These are phyloP conservation scores for Teratosphaeria viscida DNA, from an alignment of 2,329 filamentous ascomycete species.

Conservation along the genomic window DNA sequence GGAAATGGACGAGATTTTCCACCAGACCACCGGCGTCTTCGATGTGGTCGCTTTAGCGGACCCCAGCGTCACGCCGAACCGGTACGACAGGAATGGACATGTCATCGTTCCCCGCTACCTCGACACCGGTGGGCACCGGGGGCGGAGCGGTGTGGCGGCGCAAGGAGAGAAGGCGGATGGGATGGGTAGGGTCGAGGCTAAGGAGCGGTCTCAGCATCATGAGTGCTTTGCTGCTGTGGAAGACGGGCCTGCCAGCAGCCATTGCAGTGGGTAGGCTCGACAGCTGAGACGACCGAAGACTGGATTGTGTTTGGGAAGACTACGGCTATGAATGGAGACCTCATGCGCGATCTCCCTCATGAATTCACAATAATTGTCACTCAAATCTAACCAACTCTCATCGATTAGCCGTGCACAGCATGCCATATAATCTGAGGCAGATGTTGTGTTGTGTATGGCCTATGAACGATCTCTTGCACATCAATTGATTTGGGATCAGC, in stretches of 20 bases:
- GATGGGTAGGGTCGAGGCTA: neutral
- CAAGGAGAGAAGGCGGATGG: neutral
- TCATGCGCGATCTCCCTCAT: neutral
- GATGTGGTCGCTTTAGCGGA: slow-evolving; percentile 40
- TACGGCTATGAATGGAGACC: neutral
- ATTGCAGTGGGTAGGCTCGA: neutral
- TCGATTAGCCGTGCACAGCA: neutral
- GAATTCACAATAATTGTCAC: neutral
- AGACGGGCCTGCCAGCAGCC: neutral
- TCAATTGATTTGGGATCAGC: no score
- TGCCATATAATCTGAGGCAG: no score
- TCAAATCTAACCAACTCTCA: neutral
- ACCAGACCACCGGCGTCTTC: slow-evolving; percentile 28
- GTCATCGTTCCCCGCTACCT: slow-evolving; percentile 40
- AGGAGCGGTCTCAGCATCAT: neutral
- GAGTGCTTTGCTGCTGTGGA: neutral
- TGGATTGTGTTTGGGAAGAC: neutral
- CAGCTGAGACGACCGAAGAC: neutral
- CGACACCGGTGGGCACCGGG: slow-evolving; percentile 17
- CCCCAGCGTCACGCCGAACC: slow-evolving; percentile 39
- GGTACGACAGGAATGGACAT: slow-evolving; percentile 49
- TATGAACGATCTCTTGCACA: no score
- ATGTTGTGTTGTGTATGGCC: no score
- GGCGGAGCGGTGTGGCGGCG: neutral
- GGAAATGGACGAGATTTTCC: slow-evolving; percentile 58